A percentile compares a stretch with the other conserved stretches of the same genome.
These are phyloP conservation scores for Edaphochlamys debaryana DNA, from an alignment of 139 green algal species.

Conservation along the genomic window DNA sequence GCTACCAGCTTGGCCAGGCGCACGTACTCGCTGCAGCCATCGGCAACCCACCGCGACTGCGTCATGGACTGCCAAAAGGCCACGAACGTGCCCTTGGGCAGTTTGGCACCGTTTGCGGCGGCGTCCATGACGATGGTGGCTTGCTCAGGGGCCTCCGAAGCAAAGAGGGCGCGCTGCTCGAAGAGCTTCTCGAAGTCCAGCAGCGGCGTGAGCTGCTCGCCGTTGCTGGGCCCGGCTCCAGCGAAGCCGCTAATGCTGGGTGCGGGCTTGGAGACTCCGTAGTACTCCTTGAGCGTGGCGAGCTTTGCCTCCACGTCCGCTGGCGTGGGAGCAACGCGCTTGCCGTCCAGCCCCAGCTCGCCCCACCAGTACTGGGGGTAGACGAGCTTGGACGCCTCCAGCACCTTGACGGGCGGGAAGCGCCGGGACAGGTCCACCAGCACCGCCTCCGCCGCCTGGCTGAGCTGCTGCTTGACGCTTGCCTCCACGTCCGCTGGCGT, in stretches of 20 bases:
- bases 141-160: no score
- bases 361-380: not conserved
- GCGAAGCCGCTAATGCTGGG: not conserved
- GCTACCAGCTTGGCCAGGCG: no score
- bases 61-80: no score
- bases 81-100: no score
- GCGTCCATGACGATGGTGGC: no score
- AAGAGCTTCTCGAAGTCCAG: not conserved
- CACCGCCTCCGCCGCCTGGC: not conserved
- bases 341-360: not conserved
- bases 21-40: no score
- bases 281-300: not conserved
- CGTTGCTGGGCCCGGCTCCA: no score
- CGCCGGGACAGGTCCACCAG: not conserved
- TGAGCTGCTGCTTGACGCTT: not conserved
- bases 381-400: not conserved
- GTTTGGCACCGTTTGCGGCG: no score
- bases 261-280: not conserved
- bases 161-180: no score
- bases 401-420: not conserved
- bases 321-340: not conserved
- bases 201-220: not conserved
- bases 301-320: not conserved
- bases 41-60: no score
- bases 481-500: not conserved